phyloP scores from a whole-genome alignment of 371 early-diverging fungal species.

The Mucor circinelloides region DNA sequence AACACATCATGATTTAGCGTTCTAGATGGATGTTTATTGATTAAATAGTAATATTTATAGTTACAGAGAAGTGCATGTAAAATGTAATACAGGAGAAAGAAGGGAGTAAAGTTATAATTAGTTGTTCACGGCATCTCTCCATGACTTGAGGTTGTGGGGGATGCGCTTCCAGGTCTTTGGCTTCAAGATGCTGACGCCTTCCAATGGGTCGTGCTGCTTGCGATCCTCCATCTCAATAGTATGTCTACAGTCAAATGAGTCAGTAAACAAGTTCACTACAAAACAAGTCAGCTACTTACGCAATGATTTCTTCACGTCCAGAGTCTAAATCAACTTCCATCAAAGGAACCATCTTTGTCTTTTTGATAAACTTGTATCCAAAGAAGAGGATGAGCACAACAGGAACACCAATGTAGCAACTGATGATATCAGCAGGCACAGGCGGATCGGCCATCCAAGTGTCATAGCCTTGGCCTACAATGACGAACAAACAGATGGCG shows the following conservation, averaged over 20 bases:
- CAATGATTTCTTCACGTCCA: constrained; percentile 44
- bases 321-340: constrained; percentile 62
- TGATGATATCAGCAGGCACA: constrained; percentile 30
- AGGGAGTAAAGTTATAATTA: constrained; percentile 11
- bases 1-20: too few relatives aligned
- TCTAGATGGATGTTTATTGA: too few relatives aligned
- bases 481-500: constrained; percentile 54
- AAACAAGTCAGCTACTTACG: constrained; percentile 4
- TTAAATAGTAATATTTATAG: too few relatives aligned
- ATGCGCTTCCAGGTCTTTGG: constrained; percentile 48
- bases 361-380: constrained; percentile 57
- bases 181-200: constrained; percentile 43
- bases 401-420: constrained; percentile 45
- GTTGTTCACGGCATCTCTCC: constrained; percentile 47
- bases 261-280: not conserved
- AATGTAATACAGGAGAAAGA: not conserved
- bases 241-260: not conserved
- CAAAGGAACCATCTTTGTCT: constrained; percentile 58
- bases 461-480: constrained; percentile 68
- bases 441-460: constrained; percentile 38
- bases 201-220: constrained; percentile 39
- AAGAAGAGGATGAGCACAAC: constrained; percentile 39
- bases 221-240: constrained; percentile 21
- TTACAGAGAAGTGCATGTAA: too few relatives aligned
- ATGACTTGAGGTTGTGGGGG: constrained; percentile 40